Conservation (phyloP, 768 basidiomycete species). For the Mrakia blollopis region DNA sequence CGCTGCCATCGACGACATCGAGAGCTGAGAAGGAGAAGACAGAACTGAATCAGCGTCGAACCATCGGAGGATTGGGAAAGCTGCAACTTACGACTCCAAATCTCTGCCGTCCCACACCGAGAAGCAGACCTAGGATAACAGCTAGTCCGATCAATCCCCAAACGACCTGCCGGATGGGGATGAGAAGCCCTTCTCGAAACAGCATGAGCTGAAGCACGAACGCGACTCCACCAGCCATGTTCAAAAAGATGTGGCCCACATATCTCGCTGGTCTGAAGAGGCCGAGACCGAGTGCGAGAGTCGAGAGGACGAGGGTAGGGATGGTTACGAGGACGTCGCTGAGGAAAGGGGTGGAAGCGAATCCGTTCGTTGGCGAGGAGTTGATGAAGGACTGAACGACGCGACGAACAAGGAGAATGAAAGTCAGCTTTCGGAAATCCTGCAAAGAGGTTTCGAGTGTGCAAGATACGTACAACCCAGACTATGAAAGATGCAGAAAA, state of each 20-base stretch:
- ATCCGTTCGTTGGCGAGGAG: background rate
- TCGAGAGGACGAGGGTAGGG: slow-evolving; percentile 12
- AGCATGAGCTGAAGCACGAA: slow-evolving; percentile 19
- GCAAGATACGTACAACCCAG: background rate
- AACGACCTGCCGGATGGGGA: background rate
- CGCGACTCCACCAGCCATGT: background rate
- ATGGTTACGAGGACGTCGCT: slow-evolving; percentile 8
- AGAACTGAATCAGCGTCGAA: background rate
- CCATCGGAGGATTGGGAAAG: background rate
- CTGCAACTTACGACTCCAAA: background rate
- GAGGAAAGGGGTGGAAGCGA: slow-evolving; percentile 1
- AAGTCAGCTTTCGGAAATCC: background rate
- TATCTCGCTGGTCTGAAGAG: slow-evolving; percentile 1
- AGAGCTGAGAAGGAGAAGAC: background rate
- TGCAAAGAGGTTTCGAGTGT: background rate
- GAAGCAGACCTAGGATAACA: background rate
- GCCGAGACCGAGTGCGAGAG: slow-evolving; percentile 8
- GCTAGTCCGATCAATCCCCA: background rate
- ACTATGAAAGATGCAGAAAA: background rate
- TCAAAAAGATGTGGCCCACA: slow-evolving; percentile 20
- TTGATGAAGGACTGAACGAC: slow-evolving; percentile 16
- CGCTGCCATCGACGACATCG: background rate
- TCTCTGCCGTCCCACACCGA: slow-evolving; percentile 17
- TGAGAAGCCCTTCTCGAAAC: background rate
- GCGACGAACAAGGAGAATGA: background rate